Evolutionary conservation across 2,329 filamentous ascomycete genomes (phyloP).

Genomic region (Fusarium secorum): DNA sequence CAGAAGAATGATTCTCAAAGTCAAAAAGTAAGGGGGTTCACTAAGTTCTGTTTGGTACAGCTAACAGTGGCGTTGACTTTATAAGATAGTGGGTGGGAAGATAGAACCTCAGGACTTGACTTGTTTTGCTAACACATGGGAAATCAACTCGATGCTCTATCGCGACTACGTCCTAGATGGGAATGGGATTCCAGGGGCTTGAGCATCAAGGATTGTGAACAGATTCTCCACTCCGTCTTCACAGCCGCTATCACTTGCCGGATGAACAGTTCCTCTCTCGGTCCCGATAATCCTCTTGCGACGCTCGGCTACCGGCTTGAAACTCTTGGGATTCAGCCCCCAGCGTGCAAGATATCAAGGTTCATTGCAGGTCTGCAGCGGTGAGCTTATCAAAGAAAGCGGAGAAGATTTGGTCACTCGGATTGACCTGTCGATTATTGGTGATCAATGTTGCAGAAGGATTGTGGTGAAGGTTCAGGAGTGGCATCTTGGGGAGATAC

Average conservation of each 20-base stretch:
- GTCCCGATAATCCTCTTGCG: not conserved
- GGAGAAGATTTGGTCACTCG: not conserved
- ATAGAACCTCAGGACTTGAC: not conserved
- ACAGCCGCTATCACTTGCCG: not conserved
- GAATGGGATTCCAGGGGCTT: not conserved
- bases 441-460: not conserved
- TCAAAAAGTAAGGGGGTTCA: not conserved
- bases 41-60: not conserved
- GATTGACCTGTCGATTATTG: not conserved
- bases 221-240: not conserved
- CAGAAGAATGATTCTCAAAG: not conserved
- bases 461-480: not conserved
- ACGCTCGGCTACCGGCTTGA: not conserved
- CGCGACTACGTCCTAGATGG: not conserved
- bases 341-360: not conserved
- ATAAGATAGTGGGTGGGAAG: not conserved
- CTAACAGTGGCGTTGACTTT: not conserved
- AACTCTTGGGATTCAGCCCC: not conserved
- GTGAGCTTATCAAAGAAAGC: not conserved
- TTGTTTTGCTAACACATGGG: not conserved
- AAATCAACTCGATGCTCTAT: not conserved
- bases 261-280: not conserved
- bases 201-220: not conserved
- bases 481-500: not conserved
- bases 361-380: not conserved